A percentile compares a stretch with the other conserved stretches of the same genome.
Conservation (phyloP, 169 alveolate species). For the Plasmodium vivax region DNA sequence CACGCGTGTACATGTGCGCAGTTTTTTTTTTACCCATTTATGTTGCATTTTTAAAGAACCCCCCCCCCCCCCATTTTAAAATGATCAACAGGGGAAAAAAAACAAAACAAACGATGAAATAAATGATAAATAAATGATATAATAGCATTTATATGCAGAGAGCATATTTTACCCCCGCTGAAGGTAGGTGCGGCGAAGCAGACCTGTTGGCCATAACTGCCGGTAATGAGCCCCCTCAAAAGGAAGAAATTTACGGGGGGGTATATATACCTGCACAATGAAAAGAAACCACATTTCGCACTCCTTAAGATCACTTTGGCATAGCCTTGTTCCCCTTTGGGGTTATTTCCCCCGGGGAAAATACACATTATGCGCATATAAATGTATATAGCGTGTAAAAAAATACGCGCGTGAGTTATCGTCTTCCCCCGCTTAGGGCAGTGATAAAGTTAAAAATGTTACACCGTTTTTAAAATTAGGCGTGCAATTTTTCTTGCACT, state of each 20-base stretch:
- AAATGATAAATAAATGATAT: not conserved
- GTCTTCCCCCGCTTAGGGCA: not conserved
- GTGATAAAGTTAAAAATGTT: not conserved
- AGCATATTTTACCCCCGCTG: not conserved
- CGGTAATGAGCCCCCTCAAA: not conserved
- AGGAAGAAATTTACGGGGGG: not conserved
- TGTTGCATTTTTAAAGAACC: not conserved
- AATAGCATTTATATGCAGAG: not conserved
- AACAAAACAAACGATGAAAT: not conserved
- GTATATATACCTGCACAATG: not conserved
- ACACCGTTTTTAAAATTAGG: slow-evolving; percentile 14
- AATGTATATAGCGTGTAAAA: not conserved
- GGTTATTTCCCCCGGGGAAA: not conserved
- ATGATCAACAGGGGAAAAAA: not conserved
- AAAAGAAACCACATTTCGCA: not conserved
- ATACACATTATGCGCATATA: not conserved
- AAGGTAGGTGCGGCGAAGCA: not conserved
- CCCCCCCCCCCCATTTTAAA: not conserved
- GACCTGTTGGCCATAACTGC: not conserved
- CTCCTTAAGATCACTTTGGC: not conserved
- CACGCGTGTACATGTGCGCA: not conserved
- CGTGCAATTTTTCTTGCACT: slow-evolving; percentile 18
- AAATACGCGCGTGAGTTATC: not conserved
- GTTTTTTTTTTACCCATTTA: not conserved
- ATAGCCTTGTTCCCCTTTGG: not conserved